Percentiles rank a stretch among this genome's conserved stretches.
phyloP scores from a whole-genome alignment of 2,329 filamentous ascomycete species.

The Trichoderma harzianum region DNA sequence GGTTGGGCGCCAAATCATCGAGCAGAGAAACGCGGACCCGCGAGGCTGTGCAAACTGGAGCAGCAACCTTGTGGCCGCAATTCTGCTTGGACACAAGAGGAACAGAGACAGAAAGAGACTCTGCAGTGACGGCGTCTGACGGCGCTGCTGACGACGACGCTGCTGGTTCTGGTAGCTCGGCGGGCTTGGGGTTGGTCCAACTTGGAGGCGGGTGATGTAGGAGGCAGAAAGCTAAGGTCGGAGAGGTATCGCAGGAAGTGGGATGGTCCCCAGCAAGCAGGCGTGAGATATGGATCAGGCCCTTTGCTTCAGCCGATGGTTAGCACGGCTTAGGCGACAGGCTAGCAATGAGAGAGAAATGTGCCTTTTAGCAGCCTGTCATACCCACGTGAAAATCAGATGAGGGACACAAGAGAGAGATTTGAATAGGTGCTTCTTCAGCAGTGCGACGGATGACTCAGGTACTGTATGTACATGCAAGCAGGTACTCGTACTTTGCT shows the following conservation, averaged over 20 bases:
- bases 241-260: background rate
- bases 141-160: conserved; percentile 17
- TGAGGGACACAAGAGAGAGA: background rate
- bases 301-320: conserved; percentile 1
- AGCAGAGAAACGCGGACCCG: conserved; percentile 11
- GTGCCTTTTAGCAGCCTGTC: background rate
- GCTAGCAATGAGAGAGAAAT: background rate
- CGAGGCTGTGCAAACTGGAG: conserved; percentile 20
- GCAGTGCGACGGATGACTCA: background rate
- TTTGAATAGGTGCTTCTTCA: background rate
- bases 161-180: conserved; percentile 4
- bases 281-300: background rate
- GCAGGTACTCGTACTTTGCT: background rate
- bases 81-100: background rate
- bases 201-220: conserved; percentile 11
- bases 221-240: conserved; percentile 10
- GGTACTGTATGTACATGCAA: background rate
- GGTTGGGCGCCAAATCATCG: conserved; percentile 20
- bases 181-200: background rate
- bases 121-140: conserved; percentile 10
- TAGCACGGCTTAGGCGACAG: background rate
- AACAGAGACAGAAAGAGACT: background rate
- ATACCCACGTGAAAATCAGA: background rate
- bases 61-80: conserved; percentile 16
- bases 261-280: background rate